phyloP scores from a whole-genome alignment of 176 grass and related monocot species.

The Musa itinerans region DNA sequence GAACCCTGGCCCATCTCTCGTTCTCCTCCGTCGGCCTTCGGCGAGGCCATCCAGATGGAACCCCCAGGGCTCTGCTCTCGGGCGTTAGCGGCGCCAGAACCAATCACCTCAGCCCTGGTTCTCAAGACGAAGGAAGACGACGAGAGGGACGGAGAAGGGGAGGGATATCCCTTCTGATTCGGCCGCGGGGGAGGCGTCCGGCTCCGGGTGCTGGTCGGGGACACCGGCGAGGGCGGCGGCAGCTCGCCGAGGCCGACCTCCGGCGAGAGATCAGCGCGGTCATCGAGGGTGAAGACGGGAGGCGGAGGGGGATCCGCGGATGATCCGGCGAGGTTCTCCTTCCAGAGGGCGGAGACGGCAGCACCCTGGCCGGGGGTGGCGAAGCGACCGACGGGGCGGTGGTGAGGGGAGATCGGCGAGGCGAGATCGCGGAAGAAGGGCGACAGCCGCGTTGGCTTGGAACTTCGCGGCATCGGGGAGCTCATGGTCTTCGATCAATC shows the following conservation, averaged over 20 bases:
- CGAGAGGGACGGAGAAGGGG: not conserved
- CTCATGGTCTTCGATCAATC: not conserved
- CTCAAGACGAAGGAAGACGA: not conserved
- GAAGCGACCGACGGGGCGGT: not conserved
- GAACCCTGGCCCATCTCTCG: not conserved
- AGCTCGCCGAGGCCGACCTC: conserved; percentile 7
- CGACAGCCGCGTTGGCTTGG: not conserved
- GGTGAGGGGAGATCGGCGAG: conserved; percentile 5
- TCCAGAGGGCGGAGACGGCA: not conserved
- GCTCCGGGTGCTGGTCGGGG: not conserved
- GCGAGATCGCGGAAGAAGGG: conserved; percentile 16
- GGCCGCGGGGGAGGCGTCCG: not conserved
- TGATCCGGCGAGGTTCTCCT: not conserved
- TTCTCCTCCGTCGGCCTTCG: not conserved
- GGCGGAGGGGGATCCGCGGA: conserved; percentile 4
- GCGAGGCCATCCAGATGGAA: not conserved
- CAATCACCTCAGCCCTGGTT: not conserved
- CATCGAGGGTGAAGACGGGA: conserved; percentile 7
- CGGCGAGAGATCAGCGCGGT: conserved; percentile 2
- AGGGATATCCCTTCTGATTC: not conserved
- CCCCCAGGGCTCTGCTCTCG: not conserved
- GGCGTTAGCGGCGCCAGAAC: not conserved
- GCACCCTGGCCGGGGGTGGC: not conserved
- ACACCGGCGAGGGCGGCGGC: not conserved
- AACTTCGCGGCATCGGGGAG: not conserved